Evolutionary conservation across 257 asterid species (phyloP).

Genomic region (Solanum appendiculatum): DNA sequence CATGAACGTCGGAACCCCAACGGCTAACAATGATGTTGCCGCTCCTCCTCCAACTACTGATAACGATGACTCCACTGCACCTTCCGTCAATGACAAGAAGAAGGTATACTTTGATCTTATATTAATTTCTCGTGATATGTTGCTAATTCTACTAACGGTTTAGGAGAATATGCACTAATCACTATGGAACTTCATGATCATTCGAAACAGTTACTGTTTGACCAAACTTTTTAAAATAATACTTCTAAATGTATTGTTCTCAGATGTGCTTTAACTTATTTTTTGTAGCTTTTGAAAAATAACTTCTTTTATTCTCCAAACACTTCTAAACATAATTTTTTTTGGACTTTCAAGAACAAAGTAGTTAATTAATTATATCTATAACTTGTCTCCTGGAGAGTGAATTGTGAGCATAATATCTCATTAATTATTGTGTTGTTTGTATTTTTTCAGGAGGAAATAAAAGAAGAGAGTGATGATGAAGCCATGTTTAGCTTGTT

Average conservation of each 20-base stretch:
- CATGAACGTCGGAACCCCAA: not conserved
- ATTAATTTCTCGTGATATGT: not conserved
- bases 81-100: not conserved
- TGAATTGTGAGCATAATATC: too few relatives aligned
- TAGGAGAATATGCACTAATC: too few relatives aligned
- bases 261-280: not conserved
- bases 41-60: not conserved
- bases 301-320: too few relatives aligned
- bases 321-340: too few relatives aligned
- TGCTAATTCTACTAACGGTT: too few relatives aligned
- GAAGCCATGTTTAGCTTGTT: not conserved
- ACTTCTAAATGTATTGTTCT: not conserved
- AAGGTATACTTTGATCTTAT: not conserved
- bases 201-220: too few relatives aligned
- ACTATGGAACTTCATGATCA: too few relatives aligned
- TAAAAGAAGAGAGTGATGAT: not conserved
- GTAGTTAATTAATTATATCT: too few relatives aligned
- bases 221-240: too few relatives aligned
- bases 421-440: not conserved
- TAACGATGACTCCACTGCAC: not conserved
- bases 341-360: too few relatives aligned
- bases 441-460: not conserved
- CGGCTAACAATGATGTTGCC: not conserved
- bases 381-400: too few relatives aligned
- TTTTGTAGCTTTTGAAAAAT: too few relatives aligned